phyloP scores from a whole-genome alignment of 2,329 filamentous ascomycete species.

The Ophidiomyces ophidiicola region DNA sequence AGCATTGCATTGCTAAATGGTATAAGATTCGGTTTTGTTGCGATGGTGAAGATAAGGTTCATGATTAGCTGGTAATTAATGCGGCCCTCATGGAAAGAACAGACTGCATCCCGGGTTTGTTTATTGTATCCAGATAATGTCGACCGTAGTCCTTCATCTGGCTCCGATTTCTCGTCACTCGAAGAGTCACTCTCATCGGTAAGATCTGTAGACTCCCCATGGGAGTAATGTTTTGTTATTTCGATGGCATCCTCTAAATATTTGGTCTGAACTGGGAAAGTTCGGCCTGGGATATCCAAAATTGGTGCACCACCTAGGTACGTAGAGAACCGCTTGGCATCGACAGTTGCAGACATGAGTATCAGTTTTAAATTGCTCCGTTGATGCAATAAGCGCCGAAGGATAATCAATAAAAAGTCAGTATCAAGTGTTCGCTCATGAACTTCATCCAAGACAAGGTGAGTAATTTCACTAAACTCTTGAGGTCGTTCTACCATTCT shows the following conservation, averaged over 20 bases:
- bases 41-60: conserved; percentile 64
- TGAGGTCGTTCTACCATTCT: conserved; percentile 88
- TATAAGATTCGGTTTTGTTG: conserved; percentile 52
- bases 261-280: conserved; percentile 77
- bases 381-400: conserved; percentile 65
- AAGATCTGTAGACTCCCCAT: conserved; percentile 37
- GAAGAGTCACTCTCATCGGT: conserved; percentile 32
- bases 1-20: conserved; percentile 79
- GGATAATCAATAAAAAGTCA: conserved; percentile 84
- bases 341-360: conserved; percentile 94
- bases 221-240: conserved; percentile 60
- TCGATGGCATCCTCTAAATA: conserved; percentile 92
- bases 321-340: conserved; percentile 78
- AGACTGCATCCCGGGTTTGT: conserved; percentile 60
- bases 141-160: conserved; percentile 46
- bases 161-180: conserved; percentile 33
- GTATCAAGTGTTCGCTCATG: conserved; percentile 95
- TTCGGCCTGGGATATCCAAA: conserved; percentile 80
- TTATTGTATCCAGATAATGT: conserved; percentile 61
- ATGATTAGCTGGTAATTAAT: conserved; percentile 83
- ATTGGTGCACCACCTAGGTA: conserved; percentile 80
- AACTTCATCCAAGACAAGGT: conserved; percentile 92
- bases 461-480: conserved; percentile 77
- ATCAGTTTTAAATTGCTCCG: conserved; percentile 81
- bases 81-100: conserved; percentile 75